Conservation (phyloP, 306 rosid genomes). For the Sicyos edulis region DNA sequence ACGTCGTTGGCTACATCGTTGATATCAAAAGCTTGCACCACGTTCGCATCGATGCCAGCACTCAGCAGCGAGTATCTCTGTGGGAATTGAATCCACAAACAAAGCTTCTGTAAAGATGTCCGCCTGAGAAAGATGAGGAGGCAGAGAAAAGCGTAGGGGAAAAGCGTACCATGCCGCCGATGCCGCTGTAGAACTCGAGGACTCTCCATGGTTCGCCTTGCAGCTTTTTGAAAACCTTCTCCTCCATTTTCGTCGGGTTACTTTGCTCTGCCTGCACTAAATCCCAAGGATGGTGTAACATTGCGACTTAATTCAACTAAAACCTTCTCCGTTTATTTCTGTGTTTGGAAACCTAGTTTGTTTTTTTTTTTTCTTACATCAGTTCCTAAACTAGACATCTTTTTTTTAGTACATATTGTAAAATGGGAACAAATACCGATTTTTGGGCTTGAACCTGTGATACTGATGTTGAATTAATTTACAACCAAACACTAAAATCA, state of each 20-base stretch:
- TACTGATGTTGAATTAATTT: too few species aligned
- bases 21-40: constrained; percentile 79
- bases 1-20: constrained; percentile 86
- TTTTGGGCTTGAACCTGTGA: too few species aligned
- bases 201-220: constrained; percentile 46
- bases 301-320: neutral
- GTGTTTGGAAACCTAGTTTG: neutral
- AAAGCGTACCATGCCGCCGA: constrained; percentile 83
- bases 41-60: constrained; percentile 51
- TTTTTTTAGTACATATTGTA: too few species aligned
- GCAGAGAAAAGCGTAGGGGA: neutral
- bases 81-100: neutral
- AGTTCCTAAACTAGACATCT: too few species aligned
- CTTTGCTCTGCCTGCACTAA: neutral
- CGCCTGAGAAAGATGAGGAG: neutral
- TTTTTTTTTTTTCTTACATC: too few species aligned
- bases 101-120: neutral
- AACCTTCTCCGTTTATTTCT: neutral
- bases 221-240: constrained; percentile 24
- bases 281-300: neutral
- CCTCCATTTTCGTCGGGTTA: constrained; percentile 37
- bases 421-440: too few species aligned
- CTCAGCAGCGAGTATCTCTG: constrained; percentile 71
- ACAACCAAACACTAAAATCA: too few species aligned
- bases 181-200: constrained; percentile 93